These are phyloP conservation scores for Phytophthora pinifolia DNA, from an alignment of 352 stramenopile species.

Conservation along the genomic window DNA sequence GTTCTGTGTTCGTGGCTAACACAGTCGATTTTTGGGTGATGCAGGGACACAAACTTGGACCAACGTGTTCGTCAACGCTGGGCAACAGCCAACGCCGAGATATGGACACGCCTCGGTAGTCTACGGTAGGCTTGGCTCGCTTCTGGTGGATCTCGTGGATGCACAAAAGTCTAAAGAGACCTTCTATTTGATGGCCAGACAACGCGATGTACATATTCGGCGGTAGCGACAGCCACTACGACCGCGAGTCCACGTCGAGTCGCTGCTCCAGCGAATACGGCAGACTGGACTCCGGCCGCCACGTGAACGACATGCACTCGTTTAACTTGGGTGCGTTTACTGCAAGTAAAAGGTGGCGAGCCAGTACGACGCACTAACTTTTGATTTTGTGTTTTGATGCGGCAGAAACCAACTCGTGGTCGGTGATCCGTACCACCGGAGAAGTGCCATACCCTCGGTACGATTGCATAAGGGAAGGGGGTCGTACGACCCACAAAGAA, in stretches of 20 bases:
- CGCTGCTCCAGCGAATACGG: slow-evolving; percentile 94
- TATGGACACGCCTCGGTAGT: slow-evolving; percentile 95
- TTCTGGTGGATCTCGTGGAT: neutral
- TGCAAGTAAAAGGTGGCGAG: no score
- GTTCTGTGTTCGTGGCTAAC: slow-evolving; percentile 1
- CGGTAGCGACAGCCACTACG: slow-evolving; percentile 51
- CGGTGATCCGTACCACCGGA: slow-evolving; percentile 35
- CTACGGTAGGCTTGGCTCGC: slow-evolving; percentile 44
- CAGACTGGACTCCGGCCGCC: slow-evolving; percentile 60
- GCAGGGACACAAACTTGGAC: slow-evolving; percentile 84
- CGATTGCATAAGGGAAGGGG: neutral
- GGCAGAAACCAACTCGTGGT: slow-evolving; percentile 51
- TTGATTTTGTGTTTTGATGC: slow-evolving; percentile 30
- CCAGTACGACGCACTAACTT: neutral
- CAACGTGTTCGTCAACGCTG: slow-evolving; percentile 71
- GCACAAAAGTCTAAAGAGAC: neutral
- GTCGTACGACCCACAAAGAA: neutral
- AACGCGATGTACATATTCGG: slow-evolving; percentile 40
- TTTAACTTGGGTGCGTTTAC: slow-evolving; percentile 87
- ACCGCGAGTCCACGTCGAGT: slow-evolving; percentile 62
- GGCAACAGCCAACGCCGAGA: slow-evolving; percentile 88
- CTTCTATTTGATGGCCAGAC: slow-evolving; percentile 10
- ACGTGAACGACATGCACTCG: slow-evolving; percentile 96
- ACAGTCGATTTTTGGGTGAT: slow-evolving; percentile 1
- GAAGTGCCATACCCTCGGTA: slow-evolving; percentile 74